Evolutionary conservation across 176 grass and related monocot species (phyloP).

Genomic region (Urochloa ruziziensis): DNA sequence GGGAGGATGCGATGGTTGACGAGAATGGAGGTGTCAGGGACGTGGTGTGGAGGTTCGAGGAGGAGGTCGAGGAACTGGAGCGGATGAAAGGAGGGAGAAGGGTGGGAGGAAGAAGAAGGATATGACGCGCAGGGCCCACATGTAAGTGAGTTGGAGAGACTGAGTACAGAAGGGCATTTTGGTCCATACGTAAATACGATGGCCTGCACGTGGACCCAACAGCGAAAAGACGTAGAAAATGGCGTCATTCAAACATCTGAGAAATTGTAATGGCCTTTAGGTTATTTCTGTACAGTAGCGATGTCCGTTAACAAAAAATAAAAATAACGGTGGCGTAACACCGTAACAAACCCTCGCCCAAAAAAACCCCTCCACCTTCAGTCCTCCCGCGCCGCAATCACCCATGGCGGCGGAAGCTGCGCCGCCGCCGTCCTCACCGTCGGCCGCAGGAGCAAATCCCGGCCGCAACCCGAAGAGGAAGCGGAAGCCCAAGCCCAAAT

Average conservation of each 20-base stretch:
- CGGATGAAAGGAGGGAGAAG: constrained; percentile 87
- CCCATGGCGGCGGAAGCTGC: constrained; percentile 23
- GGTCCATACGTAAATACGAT: no score
- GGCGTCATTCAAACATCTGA: no score
- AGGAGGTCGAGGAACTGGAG: constrained; percentile 60
- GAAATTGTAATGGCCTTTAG: no score
- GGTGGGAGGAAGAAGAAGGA: no score
- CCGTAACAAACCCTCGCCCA: not conserved
- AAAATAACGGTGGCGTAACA: not conserved
- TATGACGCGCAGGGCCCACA: no score
- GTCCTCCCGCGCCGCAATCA: constrained; percentile 24
- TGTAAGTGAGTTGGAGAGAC: no score
- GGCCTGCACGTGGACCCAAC: no score
- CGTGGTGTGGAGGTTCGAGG: constrained; percentile 69
- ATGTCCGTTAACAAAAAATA: no score
- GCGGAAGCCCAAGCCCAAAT: constrained; percentile 34
- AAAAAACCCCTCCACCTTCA: not conserved
- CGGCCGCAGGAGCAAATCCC: constrained; percentile 23
- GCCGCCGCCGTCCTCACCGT: constrained; percentile 5
- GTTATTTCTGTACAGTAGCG: no score
- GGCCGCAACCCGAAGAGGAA: constrained; percentile 24
- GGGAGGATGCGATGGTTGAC: constrained; percentile 48
- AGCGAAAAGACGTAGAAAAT: no score
- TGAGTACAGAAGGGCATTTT: no score
- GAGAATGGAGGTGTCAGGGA: constrained; percentile 56